Evolutionary conservation across 768 basidiomycete genomes (phyloP).

Genomic region (Fistulinella prunicolor): DNA sequence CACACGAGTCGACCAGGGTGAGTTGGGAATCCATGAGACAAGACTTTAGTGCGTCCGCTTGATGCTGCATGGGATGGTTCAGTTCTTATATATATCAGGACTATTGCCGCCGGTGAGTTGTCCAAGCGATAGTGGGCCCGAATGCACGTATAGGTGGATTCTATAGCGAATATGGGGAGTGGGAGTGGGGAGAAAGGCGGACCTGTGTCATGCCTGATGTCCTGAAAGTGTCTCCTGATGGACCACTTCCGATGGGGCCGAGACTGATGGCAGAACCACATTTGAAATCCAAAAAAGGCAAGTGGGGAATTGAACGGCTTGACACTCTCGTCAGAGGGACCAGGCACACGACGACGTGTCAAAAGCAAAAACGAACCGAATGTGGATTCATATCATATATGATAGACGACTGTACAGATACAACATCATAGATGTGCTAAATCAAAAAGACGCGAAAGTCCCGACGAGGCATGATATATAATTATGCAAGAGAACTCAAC

Average conservation of each 20-base stretch:
- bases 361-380: neutral
- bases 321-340: neutral
- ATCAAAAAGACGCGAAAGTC: slow-evolving; percentile 1
- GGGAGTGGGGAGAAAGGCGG: neutral
- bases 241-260: too few relatives aligned
- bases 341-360: neutral
- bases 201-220: neutral
- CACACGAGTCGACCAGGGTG: slow-evolving; percentile 9
- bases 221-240: too few relatives aligned
- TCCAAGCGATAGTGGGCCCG: too few relatives aligned
- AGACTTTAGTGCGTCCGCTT: neutral
- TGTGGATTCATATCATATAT: slow-evolving; percentile 2
- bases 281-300: too few relatives aligned
- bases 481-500: slow-evolving; percentile 12
- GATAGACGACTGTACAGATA: slow-evolving; percentile 13
- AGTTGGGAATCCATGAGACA: slow-evolving; percentile 16
- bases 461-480: neutral
- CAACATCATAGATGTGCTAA: slow-evolving; percentile 6
- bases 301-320: too few relatives aligned
- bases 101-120: neutral
- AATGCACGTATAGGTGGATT: too few relatives aligned
- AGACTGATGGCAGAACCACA: neutral
- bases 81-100: neutral
- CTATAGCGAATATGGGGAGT: too few relatives aligned
- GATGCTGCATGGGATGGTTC: too few relatives aligned